A percentile compares a stretch with the other conserved stretches of the same genome.
Conservation (phyloP, 345 rosid species). For the Citrus glauca region DNA sequence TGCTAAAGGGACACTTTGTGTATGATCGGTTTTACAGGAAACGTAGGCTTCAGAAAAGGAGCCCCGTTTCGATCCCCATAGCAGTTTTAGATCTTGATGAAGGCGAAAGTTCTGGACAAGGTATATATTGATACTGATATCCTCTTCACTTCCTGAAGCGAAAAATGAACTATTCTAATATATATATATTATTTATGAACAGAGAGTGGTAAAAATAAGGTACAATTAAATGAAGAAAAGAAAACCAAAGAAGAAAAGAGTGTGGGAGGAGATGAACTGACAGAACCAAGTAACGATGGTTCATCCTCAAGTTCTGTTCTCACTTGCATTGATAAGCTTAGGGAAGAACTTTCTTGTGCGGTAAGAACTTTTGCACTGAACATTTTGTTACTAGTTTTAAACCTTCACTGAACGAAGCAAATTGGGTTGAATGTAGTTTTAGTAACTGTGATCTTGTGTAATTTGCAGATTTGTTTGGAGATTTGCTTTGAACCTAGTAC, state of each 20-base stretch:
- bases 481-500: constrained; percentile 95
- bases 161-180: constrained; percentile 4
- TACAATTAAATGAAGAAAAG: constrained; percentile 27
- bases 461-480: constrained; percentile 80
- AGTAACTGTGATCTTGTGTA: background rate
- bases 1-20: background rate
- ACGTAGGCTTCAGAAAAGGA: constrained; percentile 50
- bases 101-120: constrained; percentile 37
- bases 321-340: constrained; percentile 75
- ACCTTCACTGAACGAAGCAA: constrained; percentile 1
- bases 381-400: background rate
- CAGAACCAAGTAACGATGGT: constrained; percentile 18
- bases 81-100: constrained; percentile 57
- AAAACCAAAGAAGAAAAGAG: constrained; percentile 10
- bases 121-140: constrained; percentile 9
- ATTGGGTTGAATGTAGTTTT: background rate
- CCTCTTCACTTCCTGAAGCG: background rate
- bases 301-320: constrained; percentile 30
- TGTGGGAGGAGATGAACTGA: constrained; percentile 19
- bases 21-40: constrained; percentile 34
- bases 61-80: constrained; percentile 36
- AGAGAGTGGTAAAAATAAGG: constrained; percentile 31
- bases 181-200: background rate
- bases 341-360: constrained; percentile 93
- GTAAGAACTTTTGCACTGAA: constrained; percentile 39